A percentile compares a stretch with the other conserved stretches of the same genome.
phyloP scores from a whole-genome alignment of 768 basidiomycete species.

The Lactifluus pinguis region DNA sequence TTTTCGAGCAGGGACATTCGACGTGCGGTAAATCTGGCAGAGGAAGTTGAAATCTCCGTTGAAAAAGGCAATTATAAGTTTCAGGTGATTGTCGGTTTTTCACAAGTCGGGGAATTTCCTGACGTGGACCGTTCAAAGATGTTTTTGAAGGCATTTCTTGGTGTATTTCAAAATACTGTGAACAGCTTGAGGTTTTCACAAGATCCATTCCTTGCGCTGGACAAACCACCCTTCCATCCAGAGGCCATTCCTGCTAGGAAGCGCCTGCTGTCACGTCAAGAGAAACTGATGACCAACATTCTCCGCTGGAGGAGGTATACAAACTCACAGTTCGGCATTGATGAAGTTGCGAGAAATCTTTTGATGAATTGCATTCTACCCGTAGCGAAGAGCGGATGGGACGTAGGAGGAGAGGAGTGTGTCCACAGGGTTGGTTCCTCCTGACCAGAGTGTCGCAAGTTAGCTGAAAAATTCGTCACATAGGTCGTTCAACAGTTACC shows the following conservation, averaged over 20 bases:
- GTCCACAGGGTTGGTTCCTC: conserved; percentile 43
- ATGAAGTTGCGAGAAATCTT: conserved; percentile 44
- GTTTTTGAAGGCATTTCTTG: conserved; percentile 45
- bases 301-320: conserved; percentile 69
- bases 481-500: conserved; percentile 16
- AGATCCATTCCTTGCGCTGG: conserved; percentile 38
- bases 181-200: conserved; percentile 42
- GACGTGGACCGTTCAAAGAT: conserved; percentile 31
- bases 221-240: conserved; percentile 57
- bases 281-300: conserved; percentile 69
- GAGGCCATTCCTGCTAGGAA: conserved; percentile 61
- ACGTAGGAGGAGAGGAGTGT: conserved; percentile 69
- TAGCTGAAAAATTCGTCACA: neutral
- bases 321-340: conserved; percentile 50
- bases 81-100: conserved; percentile 36
- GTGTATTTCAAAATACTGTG: conserved; percentile 47
- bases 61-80: conserved; percentile 54
- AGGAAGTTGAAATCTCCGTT: conserved; percentile 72
- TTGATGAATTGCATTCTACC: conserved; percentile 52
- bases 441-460: neutral
- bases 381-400: conserved; percentile 73
- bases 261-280: conserved; percentile 54
- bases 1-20: conserved; percentile 61
- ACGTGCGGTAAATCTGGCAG: conserved; percentile 60
- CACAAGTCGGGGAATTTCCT: neutral